Evolutionary conservation across 2,329 filamentous ascomycete species (phyloP), one percentile per base, ranked within the genome.

Genomic region (Fusarium sororula): DNA sequence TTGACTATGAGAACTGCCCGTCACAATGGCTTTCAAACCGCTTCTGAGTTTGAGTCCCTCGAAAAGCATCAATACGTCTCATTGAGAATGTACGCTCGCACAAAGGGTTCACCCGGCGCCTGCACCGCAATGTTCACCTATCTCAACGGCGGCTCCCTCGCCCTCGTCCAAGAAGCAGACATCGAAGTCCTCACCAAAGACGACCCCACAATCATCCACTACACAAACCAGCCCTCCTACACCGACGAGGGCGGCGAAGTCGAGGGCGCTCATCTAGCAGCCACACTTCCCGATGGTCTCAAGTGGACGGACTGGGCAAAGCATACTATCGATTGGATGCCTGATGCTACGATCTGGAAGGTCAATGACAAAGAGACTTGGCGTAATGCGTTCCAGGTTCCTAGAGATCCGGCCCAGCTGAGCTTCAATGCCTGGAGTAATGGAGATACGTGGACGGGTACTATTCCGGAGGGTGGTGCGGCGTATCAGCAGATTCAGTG

Each of bases 391-490:
- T 89, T 90, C 78, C 87, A 89, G 68, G 85, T 87, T 4, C 89
- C 89, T 2, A 82, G 83, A 15, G 85, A 88, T 57, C 82, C 85
- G 10, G 85, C 85, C 45, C 83, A 83, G 42, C 77, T 90, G 45
- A 84, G 87, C 17, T 83, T 91, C 66, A 91, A 90, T 74, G 84
- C 88, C 57, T 91, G 89, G 89, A 88, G 87, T 55, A 86, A 90
- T 66, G 89, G 89, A 7, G 86, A 87, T 7, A 80, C 81, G 35
- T 91, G 89, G 89, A 86, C 86, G 10, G 88, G 88, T 11, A 84
- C 86, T 41, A 90, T 91, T 88, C 82, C 78, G 1, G 80, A 82
- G 14, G 83, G 83, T 3, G 83, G 82, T 22, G 82, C 82, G 45
- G 89, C 89, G 0, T 87, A 86, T 68, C 82, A 90, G 72, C 86